Base-by-base conservation (phyloP, 2,329 filamentous ascomycete genomes). In the Colletotrichum graminicola region DNA sequence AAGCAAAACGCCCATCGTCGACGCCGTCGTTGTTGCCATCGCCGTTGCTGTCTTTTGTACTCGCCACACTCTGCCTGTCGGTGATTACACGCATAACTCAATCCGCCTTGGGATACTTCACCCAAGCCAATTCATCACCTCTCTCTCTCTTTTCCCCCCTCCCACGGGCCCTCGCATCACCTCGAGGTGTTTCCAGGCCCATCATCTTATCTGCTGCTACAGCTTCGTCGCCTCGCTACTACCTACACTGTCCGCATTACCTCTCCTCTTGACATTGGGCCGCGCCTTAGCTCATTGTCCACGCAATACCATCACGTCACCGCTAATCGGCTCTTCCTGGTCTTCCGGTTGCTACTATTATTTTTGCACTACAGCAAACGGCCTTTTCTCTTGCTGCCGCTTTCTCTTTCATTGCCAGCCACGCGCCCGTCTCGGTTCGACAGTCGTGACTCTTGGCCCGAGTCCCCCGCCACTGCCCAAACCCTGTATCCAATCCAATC, bases 381-480 rank as follows among this genome's bases (percentile, higher is more conserved):
- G 12, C 14, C 21, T 43, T 52, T 10, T 29, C 21, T 49, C 41
- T 51, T 39, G 23, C 51, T 49, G 41, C 26, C 23, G 41, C n/a
- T 23, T 16, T 62, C 29, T 34, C 29, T 36, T 39, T 23, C 12
- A 32, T 41, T n/a, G 6, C 47, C 32, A 34, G 47, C 36, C 36
- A 54, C 16, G 18, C 49, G 26, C 26, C 61, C 49, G 47, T 32
- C 32, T 65, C 52, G 62, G 59, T 65, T 57, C 55, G 59, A 49
- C 49, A 32, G 39, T 36, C 52, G 23, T 43, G 34, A 43, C 49
- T 45, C 45, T 65, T 62, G 65, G 49, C 52, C 45, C 45, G 23
- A 68, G 64, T 47, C 57, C 11, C 64, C 68, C 8, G 57, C 68
- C 64, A 71, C 68, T 55, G 64, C 47, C 59, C 64, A 55, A 65